phyloP scores from a whole-genome alignment of 371 early-diverging fungal species.

The Apophysomyces ossiformis region DNA sequence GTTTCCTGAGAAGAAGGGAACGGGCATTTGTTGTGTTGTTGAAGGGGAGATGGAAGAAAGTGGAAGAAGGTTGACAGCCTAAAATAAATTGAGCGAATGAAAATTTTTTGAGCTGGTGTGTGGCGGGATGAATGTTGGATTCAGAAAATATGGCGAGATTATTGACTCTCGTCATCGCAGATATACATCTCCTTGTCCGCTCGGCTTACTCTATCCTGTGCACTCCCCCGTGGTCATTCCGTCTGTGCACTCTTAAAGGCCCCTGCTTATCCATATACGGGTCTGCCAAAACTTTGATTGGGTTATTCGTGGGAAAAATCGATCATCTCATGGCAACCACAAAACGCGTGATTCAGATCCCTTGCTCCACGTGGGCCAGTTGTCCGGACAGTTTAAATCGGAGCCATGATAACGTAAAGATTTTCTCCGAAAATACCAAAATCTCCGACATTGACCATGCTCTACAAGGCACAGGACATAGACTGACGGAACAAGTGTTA shows the following conservation, averaged over 20 bases:
- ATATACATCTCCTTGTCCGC: not conserved
- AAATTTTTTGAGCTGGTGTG: constrained; percentile 5
- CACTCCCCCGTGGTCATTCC: not conserved
- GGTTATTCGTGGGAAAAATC: too few species aligned
- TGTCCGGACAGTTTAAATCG: too few species aligned
- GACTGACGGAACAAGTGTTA: too few species aligned
- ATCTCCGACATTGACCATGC: too few species aligned
- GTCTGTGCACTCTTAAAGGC: not conserved
- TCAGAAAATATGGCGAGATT: constrained; percentile 11
- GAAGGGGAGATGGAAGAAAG: not conserved
- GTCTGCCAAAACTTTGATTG: too few species aligned
- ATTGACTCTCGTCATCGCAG: not conserved
- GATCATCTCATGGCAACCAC: too few species aligned
- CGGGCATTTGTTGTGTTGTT: constrained; percentile 30
- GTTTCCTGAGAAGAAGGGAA: constrained; percentile 46
- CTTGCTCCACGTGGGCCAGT: too few species aligned
- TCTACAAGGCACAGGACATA: too few species aligned
- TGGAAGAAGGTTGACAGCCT: not conserved
- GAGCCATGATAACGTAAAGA: too few species aligned
- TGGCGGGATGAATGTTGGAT: not conserved
- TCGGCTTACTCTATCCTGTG: not conserved
- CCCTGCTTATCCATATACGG: too few species aligned
- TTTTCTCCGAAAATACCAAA: too few species aligned
- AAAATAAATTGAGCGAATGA: not conserved
- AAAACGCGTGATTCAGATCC: too few species aligned